Base-by-base conservation (phyloP, 257 asterid genomes). In the Nemophila menziesii region DNA sequence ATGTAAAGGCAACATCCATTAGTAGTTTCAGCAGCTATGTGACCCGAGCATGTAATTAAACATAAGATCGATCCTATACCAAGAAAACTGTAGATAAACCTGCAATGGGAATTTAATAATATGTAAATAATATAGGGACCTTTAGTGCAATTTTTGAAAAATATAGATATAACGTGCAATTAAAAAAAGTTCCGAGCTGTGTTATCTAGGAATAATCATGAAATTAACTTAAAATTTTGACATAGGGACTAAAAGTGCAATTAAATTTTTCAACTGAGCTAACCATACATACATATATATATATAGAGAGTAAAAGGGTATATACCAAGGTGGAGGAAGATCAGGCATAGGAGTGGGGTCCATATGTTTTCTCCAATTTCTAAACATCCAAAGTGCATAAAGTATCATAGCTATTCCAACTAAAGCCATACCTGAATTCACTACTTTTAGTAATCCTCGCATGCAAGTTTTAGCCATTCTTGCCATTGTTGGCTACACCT, bases 331-430 rank as follows among this genome's bases (percentile, higher is more conserved):
- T 20, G 58, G 45, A 4, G 94, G 79, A 29, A 64, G 53, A 16
- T 55, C 51, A 3, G 52, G 51, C 20, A 49, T 60, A 8, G 48
- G 11, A 21, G 58, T 50, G 36, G 55, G 61, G 37, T 54, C 64
- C 52, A 67, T 51, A 20, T 76, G 71, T 51, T 70, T 80, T 49
- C 60, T 70, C 95, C 93, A 83, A 52, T 49, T 74, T 54, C 82
- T 71, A 19, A 87, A 66, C 97, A 87, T 87, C 97, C 95, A 87
- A 17, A 87, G 68, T 14, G 90, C 60, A 64, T 87, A 87, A 59
- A 87, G 33, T 33, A 75, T 69, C 83, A 83, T 66, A 34, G 89
- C 84, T 14, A 87, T 64, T 2, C 93, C 95, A 41, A 46, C 78
- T 89, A 87, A 73, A 42, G 93, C 93, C 48, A 87, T 68, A 36